Conservation (phyloP, 257 asterid genomes). For the Linaria vulgaris region DNA sequence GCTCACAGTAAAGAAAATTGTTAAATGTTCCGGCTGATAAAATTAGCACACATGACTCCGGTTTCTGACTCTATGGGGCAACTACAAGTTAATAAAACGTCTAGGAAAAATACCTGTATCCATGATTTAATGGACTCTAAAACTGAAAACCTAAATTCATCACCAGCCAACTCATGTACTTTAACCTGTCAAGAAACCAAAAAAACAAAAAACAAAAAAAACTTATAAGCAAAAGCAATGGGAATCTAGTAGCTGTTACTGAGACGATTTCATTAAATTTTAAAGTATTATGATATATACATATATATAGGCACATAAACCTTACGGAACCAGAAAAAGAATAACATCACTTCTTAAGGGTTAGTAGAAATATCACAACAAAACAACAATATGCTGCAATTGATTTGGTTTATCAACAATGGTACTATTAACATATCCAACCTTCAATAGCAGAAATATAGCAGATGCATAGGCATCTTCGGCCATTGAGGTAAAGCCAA, state of each 20-base stretch:
- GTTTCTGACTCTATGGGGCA: conserved; percentile 16
- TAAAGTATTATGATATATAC: neutral
- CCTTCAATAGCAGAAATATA: conserved; percentile 80
- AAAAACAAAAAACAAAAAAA: neutral
- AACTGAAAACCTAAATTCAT: conserved; percentile 78
- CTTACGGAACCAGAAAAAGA: neutral
- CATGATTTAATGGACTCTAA: conserved; percentile 79
- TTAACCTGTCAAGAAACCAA: conserved; percentile 63
- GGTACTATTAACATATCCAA: conserved; percentile 17
- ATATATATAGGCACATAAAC: conserved; percentile 1
- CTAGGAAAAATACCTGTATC: conserved; percentile 73
- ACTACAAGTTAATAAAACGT: conserved; percentile 20
- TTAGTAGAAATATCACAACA: conserved; percentile 21
- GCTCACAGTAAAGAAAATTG: conserved; percentile 6
- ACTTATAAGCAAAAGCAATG: neutral
- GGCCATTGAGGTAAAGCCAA: conserved; percentile 91
- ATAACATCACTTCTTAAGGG: conserved; percentile 12
- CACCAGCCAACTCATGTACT: conserved; percentile 95
- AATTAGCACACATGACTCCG: conserved; percentile 4
- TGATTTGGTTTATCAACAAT: conserved; percentile 19
- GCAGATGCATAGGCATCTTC: conserved; percentile 99
- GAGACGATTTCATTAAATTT: neutral
- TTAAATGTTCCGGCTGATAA: conserved; percentile 1
- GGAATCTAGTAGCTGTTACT: conserved; percentile 1
- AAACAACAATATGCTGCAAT: conserved; percentile 16